Evolutionary conservation across 495 filamentous ascomycete genomes (phyloP).

Genomic region (Hypoxylon fragiforme): DNA sequence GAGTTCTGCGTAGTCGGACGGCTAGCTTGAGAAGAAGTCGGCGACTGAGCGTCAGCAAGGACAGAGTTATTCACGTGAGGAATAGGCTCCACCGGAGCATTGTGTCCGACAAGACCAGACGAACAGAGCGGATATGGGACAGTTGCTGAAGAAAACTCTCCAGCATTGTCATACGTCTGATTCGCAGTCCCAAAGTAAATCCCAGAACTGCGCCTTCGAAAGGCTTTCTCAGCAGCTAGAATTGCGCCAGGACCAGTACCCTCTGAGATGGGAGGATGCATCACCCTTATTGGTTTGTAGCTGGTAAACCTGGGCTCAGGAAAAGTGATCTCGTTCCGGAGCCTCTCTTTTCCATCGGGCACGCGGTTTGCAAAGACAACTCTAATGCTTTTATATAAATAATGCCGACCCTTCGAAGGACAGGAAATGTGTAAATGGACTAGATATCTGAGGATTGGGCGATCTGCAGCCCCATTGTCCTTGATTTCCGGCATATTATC

Average conservation of each 20-base stretch:
- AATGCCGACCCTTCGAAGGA: conserved; percentile 80
- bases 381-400: conserved; percentile 85
- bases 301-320: conserved; percentile 85
- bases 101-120: conserved; percentile 24
- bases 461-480: conserved; percentile 54
- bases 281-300: conserved; percentile 70
- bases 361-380: conserved; percentile 98
- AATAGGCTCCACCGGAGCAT: conserved; percentile 40
- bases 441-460: conserved; percentile 84
- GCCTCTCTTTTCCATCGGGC: conserved; percentile 91
- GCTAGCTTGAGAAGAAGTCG: conserved; percentile 30
- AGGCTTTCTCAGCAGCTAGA: conserved; percentile 58
- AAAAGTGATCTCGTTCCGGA: conserved; percentile 86
- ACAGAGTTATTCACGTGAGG: conserved; percentile 35
- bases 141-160: conserved; percentile 37
- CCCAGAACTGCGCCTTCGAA: conserved; percentile 60
- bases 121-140: conserved; percentile 24
- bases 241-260: conserved; percentile 42
- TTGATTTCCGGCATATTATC: conserved; percentile 58
- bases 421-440: conserved; percentile 94
- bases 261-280: conserved; percentile 41
- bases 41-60: conserved; percentile 25
- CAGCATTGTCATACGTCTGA: conserved; percentile 41
- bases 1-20: conserved; percentile 33
- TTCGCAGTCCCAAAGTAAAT: conserved; percentile 46